Evolutionary conservation across 805 yeast genomes (phyloP).

Genomic region (Ogataea paradorogensis): DNA sequence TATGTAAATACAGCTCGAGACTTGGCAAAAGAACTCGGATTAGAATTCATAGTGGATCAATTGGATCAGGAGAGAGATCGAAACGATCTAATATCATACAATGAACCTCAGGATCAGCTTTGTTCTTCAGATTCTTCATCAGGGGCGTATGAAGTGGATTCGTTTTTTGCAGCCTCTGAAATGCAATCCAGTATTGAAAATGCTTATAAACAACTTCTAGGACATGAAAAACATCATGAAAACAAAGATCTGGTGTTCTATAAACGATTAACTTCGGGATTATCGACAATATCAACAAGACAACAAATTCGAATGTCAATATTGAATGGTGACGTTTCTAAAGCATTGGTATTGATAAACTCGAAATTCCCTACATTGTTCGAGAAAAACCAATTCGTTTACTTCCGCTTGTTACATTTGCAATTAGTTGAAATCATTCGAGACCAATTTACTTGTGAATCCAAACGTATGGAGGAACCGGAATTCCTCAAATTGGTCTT

Average conservation of each 20-base stretch:
- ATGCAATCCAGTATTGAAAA: constrained; percentile 15
- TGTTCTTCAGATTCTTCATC: neutral
- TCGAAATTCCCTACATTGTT: constrained; percentile 61
- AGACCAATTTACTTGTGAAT: constrained; percentile 36
- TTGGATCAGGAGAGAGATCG: constrained; percentile 21
- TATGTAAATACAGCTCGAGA: constrained; percentile 63
- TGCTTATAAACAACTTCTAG: constrained; percentile 12
- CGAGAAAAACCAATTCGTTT: constrained; percentile 60
- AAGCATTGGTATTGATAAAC: constrained; percentile 56
- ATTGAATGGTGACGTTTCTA: constrained; percentile 57
- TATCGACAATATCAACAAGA: constrained; percentile 51
- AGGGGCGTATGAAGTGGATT: constrained; percentile 10
- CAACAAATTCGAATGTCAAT: constrained; percentile 51
- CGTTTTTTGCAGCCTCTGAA: constrained; percentile 11
- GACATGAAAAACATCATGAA: neutral
- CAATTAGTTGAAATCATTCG: constrained; percentile 81
- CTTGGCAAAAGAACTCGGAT: constrained; percentile 57
- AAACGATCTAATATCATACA: neutral
- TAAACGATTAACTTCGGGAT: constrained; percentile 35
- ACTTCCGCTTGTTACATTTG: constrained; percentile 69
- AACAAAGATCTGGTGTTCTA: constrained; percentile 16
- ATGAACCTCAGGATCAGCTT: neutral
- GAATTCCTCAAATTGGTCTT: constrained; percentile 53
- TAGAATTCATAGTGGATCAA: constrained; percentile 28
- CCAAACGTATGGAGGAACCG: constrained; percentile 34